phyloP scores from a whole-genome alignment of 495 filamentous ascomycete genomes.

The Penicillium silybi region DNA sequence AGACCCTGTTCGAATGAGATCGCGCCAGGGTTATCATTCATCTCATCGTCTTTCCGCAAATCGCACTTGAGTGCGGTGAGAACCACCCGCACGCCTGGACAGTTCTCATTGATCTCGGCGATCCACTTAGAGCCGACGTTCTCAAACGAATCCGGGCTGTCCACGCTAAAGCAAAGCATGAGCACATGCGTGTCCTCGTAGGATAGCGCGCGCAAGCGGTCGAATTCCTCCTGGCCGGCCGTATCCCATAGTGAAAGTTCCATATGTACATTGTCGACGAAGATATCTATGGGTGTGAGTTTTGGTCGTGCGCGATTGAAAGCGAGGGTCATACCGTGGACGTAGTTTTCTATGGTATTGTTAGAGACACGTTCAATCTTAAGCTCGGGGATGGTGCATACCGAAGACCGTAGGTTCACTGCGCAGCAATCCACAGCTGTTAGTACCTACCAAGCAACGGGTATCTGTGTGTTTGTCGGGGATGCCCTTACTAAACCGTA shows the following conservation, averaged over 20 bases:
- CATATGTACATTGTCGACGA: constrained; percentile 93
- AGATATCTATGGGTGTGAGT: constrained; percentile 68
- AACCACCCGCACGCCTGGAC: constrained; percentile 88
- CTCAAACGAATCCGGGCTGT: constrained; percentile 92
- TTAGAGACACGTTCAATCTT: constrained; percentile 24
- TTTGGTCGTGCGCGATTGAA: background rate
- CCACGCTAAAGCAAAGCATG: constrained; percentile 96
- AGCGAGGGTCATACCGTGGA: constrained; percentile 67
- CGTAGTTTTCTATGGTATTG: constrained; percentile 76
- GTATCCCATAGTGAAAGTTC: constrained; percentile 98
- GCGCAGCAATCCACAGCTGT: constrained; percentile 17
- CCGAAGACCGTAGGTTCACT: constrained; percentile 95
- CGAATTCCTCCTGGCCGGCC: constrained; percentile 98
- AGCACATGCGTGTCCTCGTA: constrained; percentile 98
- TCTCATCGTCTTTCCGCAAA: constrained; percentile 67
- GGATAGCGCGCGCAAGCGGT: constrained; percentile 87
- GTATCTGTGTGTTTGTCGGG: background rate
- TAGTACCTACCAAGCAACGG: constrained; percentile 13
- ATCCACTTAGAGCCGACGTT: constrained; percentile 99
- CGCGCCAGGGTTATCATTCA: constrained; percentile 58
- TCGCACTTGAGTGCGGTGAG: constrained; percentile 98
- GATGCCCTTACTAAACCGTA: constrained; percentile 75
- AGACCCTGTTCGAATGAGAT: constrained; percentile 92
- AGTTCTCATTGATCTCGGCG: constrained; percentile 95
- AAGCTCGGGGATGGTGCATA: constrained; percentile 27